Percentiles rank a stretch among this genome's conserved stretches.
Evolutionary conservation across 164 flowering plant genomes (phyloP).

Genomic region (Macadamia integrifolia): DNA sequence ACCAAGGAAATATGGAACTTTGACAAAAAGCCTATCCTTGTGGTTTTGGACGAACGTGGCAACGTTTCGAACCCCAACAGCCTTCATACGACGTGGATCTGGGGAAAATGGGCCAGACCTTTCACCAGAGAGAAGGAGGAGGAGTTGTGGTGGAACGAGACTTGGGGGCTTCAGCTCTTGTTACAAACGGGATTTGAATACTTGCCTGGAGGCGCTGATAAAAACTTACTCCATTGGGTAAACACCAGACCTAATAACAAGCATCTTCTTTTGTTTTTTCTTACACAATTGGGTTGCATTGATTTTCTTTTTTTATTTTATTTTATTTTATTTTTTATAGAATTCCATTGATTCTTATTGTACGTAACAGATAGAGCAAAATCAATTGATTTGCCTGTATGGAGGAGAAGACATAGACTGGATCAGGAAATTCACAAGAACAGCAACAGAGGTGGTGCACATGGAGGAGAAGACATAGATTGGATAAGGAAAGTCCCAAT

Average conservation of each 20-base stretch:
- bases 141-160: conserved; percentile 42
- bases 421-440: too few relatives aligned
- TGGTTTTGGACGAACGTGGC: conserved; percentile 50
- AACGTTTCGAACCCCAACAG: conserved; percentile 40
- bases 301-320: too few relatives aligned
- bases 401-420: conserved; percentile 48
- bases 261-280: too few relatives aligned
- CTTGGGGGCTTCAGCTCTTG: conserved; percentile 47
- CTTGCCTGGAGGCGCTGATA: conserved; percentile 20
- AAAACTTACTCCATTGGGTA: conserved; percentile 34
- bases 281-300: too few relatives aligned
- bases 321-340: too few relatives aligned
- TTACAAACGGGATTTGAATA: conserved; percentile 17
- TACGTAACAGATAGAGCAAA: conserved; percentile 26
- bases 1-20: conserved; percentile 55
- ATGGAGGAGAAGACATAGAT: too few relatives aligned
- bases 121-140: conserved; percentile 36
- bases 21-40: conserved; percentile 36
- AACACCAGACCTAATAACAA: not conserved
- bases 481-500: too few relatives aligned
- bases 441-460: too few relatives aligned
- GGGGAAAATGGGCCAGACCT: conserved; percentile 30
- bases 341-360: too few relatives aligned
- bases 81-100: conserved; percentile 58
- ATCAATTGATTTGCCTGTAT: conserved; percentile 41